Conservation (phyloP, 75 land plant species). For the Ceratopteris richardii region DNA sequence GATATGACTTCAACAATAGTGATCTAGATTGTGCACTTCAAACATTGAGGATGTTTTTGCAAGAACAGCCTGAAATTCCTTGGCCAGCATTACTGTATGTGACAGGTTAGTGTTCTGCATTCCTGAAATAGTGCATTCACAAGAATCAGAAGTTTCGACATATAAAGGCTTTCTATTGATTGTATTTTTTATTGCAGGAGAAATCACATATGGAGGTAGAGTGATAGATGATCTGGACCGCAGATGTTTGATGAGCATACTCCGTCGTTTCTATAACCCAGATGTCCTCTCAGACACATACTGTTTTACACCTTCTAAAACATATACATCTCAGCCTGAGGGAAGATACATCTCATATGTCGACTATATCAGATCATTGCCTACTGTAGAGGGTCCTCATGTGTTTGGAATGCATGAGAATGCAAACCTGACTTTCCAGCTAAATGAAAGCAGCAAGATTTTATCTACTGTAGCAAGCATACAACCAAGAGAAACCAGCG, state of each 20-base stretch:
- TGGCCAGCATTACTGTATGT: slow-evolving; percentile 36
- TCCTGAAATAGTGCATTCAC: too few relatives aligned
- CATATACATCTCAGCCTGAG: slow-evolving; percentile 19
- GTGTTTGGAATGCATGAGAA: slow-evolving; percentile 38
- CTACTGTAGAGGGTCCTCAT: slow-evolving; percentile 24
- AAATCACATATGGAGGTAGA: slow-evolving; percentile 32
- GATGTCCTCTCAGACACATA: slow-evolving; percentile 14
- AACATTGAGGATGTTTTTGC: slow-evolving; percentile 27
- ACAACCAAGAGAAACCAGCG: slow-evolving; percentile 18
- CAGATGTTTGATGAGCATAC: slow-evolving; percentile 25
- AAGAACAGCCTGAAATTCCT: slow-evolving; percentile 32
- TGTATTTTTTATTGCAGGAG: slow-evolving; percentile 11
- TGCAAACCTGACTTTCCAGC: slow-evolving; percentile 27
- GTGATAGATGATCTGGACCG: slow-evolving; percentile 30
- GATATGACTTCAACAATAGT: slow-evolving; percentile 32
- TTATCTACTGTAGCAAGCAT: slow-evolving; percentile 15
- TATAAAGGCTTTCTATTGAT: too few relatives aligned
- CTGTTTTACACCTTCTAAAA: slow-evolving; percentile 13
- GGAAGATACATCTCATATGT: slow-evolving; percentile 15
- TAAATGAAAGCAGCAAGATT: slow-evolving; percentile 27
- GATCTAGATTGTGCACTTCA: slow-evolving; percentile 30
- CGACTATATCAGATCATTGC: slow-evolving; percentile 19
- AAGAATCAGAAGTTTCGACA: too few relatives aligned
- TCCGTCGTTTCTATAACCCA: slow-evolving; percentile 24
- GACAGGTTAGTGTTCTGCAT: slow-evolving; percentile 17